Conservation (phyloP, 495 filamentous ascomycete species). For the Penicillium herquei region DNA sequence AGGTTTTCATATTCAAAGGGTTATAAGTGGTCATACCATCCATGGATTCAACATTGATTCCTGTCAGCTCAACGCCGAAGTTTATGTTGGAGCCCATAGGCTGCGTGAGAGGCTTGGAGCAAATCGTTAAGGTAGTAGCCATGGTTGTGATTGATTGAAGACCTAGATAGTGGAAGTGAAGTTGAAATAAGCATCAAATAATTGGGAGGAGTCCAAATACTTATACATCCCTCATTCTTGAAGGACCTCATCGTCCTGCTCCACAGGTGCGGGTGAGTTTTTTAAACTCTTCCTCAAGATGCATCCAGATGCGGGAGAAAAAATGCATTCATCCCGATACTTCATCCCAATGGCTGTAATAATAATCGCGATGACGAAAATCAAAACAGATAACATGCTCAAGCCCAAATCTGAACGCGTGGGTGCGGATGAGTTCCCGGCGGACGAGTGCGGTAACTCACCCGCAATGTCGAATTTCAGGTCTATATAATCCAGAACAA, state of each 20-base stretch:
- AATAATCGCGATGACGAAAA: no score
- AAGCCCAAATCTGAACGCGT: no score
- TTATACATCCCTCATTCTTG: neutral
- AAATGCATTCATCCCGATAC: no score
- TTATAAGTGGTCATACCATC: slow-evolving; percentile 30
- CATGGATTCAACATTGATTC: slow-evolving; percentile 56
- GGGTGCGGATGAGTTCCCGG: no score
- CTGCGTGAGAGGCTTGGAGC: slow-evolving; percentile 5
- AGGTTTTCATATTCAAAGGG: neutral
- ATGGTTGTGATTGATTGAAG: neutral
- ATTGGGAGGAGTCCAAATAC: neutral
- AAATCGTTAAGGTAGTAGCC: slow-evolving; percentile 3
- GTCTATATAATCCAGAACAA: neutral
- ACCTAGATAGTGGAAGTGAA: no score
- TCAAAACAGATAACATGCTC: no score
- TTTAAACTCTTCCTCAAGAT: neutral
- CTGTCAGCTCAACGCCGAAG: slow-evolving; percentile 53
- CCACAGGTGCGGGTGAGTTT: neutral
- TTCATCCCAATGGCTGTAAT: no score
- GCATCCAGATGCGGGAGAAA: no score
- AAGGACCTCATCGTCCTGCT: neutral
- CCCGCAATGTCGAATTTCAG: no score
- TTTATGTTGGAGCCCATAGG: slow-evolving; percentile 41
- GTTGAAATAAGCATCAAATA: no score
- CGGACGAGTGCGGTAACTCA: no score